Percentiles rank a stretch among this genome's conserved stretches.
phyloP scores from a whole-genome alignment of 768 basidiomycete genomes.

The Obba rivulosa region DNA sequence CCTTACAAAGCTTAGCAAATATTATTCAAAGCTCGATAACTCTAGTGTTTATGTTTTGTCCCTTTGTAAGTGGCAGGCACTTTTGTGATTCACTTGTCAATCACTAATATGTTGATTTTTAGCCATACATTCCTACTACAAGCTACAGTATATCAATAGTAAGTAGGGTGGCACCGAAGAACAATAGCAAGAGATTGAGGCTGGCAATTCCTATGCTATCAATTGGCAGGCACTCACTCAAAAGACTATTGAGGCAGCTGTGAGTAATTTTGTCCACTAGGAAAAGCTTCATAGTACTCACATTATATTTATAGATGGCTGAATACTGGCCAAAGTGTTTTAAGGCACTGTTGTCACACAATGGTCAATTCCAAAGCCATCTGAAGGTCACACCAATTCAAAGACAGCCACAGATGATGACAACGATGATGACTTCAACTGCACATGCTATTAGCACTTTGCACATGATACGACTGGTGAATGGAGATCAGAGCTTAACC shows the following conservation, averaged over 20 bases:
- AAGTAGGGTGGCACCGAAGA: constrained; percentile 1
- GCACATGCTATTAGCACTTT: not conserved
- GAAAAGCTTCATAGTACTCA: not conserved
- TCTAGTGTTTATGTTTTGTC: constrained; percentile 17
- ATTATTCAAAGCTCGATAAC: constrained; percentile 16
- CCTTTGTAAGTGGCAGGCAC: constrained; percentile 14
- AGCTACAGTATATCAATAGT: constrained; percentile 6
- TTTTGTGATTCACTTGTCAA: not conserved
- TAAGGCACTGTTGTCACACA: constrained; percentile 15
- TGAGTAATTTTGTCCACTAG: constrained; percentile 3
- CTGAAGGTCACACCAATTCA: not conserved
- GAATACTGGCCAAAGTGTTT: not conserved
- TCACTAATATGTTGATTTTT: not conserved
- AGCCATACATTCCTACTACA: constrained; percentile 27
- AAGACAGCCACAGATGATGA: not conserved
- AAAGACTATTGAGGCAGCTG: not conserved
- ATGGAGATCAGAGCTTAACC: constrained; percentile 4
- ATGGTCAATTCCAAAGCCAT: not conserved
- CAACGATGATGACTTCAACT: constrained; percentile 1
- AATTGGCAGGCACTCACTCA: constrained; percentile 1
- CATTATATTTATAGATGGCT: not conserved
- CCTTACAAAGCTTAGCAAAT: constrained; percentile 21
- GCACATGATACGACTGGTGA: constrained; percentile 12
- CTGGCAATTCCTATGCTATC: not conserved
- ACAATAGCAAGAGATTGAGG: not conserved